Conservation (phyloP, 2,329 filamentous ascomycete species). For the Sporothrix dimorphospora region DNA sequence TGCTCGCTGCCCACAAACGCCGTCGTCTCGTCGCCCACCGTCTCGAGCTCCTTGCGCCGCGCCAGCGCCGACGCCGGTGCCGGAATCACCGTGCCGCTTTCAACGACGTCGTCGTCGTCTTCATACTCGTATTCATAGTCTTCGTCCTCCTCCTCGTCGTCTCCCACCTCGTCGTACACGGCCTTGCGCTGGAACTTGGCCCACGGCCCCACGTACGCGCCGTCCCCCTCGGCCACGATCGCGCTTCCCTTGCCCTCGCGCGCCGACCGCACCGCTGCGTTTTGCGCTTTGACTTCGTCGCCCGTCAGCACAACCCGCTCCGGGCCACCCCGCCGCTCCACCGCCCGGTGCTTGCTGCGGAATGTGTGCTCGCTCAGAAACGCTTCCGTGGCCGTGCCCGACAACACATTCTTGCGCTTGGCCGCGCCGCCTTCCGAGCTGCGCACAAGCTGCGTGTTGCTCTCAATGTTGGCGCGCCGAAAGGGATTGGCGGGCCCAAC, state of each 20-base stretch:
- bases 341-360: slow-evolving; percentile 80
- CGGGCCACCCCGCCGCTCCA: slow-evolving; percentile 67
- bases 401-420: slow-evolving; percentile 81
- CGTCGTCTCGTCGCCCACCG: slow-evolving; percentile 73
- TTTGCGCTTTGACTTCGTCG: slow-evolving; percentile 68
- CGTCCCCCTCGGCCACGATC: slow-evolving; percentile 80
- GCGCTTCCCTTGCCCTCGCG: slow-evolving; percentile 85
- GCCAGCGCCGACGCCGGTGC: slow-evolving; percentile 59
- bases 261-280: slow-evolving; percentile 68
- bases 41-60: slow-evolving; percentile 61
- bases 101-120: slow-evolving; percentile 69
- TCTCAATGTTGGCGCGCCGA: slow-evolving; percentile 48
- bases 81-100: slow-evolving; percentile 63
- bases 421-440: slow-evolving; percentile 1
- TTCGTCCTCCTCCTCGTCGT: slow-evolving; percentile 72
- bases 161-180: slow-evolving; percentile 75
- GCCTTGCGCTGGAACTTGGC: slow-evolving; percentile 71
- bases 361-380: slow-evolving; percentile 91
- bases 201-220: slow-evolving; percentile 93
- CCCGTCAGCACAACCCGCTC: slow-evolving; percentile 60
- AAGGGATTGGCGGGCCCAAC: slow-evolving; percentile 77
- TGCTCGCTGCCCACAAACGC: slow-evolving; percentile 82
- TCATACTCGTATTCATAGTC: slow-evolving; percentile 69
- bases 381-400: slow-evolving; percentile 85
- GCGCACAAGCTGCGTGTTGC: slow-evolving; percentile 41